These are phyloP conservation scores for Elsinoe ampelina DNA, from an alignment of 2,329 filamentous ascomycete genomes.

Conservation along the genomic window DNA sequence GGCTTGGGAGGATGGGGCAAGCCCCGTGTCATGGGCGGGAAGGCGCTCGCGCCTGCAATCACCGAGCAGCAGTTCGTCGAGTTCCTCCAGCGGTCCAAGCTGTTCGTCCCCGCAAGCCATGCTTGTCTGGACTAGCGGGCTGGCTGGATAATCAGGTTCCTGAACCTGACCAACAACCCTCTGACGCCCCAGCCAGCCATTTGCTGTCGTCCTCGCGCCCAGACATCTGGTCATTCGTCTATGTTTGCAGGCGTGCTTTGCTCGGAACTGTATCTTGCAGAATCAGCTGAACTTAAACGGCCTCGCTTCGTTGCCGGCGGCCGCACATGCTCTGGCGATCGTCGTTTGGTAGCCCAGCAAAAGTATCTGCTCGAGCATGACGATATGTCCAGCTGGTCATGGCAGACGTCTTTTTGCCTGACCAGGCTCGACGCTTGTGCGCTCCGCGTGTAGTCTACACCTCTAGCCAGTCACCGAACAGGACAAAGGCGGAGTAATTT, in stretches of 20 bases:
- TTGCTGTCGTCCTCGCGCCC: not conserved
- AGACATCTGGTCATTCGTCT: not conserved
- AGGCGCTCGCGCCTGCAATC: slow-evolving; percentile 5
- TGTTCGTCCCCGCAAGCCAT: slow-evolving; percentile 9
- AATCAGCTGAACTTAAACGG: not conserved
- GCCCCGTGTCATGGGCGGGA: slow-evolving; percentile 1
- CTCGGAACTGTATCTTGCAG: not conserved
- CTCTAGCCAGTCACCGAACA: slow-evolving; percentile 1
- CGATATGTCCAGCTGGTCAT: not conserved
- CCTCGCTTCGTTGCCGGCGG: not conserved
- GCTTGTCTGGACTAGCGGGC: slow-evolving; percentile 8
- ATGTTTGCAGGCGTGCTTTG: not conserved
- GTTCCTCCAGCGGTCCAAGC: not conserved
- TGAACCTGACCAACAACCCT: slow-evolving; percentile 10
- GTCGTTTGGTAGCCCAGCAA: not conserved
- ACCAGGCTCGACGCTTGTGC: slow-evolving; percentile 2
- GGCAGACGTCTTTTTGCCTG: not conserved
- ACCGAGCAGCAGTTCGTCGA: slow-evolving; percentile 9
- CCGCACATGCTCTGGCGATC: not conserved
- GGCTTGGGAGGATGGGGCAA: slow-evolving; percentile 10
- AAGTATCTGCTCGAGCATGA: not conserved
- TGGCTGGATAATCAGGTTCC: slow-evolving; percentile 11
- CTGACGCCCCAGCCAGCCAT: not conserved
- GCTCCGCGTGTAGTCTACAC: not conserved
- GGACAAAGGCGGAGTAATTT: slow-evolving; percentile 13